Conservation (phyloP, 139 green algal species). For the Gonium pectorale region DNA sequence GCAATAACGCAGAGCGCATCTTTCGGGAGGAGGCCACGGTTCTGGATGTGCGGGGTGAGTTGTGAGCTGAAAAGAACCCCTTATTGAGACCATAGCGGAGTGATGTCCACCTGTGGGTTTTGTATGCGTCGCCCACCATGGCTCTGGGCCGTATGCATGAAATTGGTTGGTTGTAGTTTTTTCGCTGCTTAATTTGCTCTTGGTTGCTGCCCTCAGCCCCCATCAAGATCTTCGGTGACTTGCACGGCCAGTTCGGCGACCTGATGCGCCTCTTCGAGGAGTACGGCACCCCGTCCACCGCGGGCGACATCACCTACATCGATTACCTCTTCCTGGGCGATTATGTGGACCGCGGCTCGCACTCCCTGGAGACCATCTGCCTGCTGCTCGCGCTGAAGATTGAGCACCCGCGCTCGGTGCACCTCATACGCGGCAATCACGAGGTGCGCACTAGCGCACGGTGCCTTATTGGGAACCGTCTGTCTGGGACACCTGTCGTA, state of each 20-base stretch:
- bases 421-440: conserved; percentile 99
- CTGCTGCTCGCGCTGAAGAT: conserved; percentile 97
- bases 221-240: conserved; percentile 99
- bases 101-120: too few relatives aligned
- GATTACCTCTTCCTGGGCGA: conserved; percentile 97
- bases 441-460: conserved; percentile 68
- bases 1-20: conserved; percentile 89
- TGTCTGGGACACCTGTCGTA: too few relatives aligned
- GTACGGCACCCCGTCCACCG: conserved; percentile 96
- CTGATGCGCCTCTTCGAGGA: conserved; percentile 99
- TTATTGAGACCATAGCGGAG: too few relatives aligned
- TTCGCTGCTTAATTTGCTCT: too few relatives aligned
- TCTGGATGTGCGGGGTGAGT: conserved; percentile 81
- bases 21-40: conserved; percentile 91
- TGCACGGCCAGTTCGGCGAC: conserved; percentile 99
- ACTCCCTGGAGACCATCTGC: conserved; percentile 87
- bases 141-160: too few relatives aligned
- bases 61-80: too few relatives aligned
- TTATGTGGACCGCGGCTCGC: conserved; percentile 89
- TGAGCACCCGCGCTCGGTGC: conserved; percentile 91
- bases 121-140: too few relatives aligned
- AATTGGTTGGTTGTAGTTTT: too few relatives aligned
- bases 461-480: neutral
- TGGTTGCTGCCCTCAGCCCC: conserved; percentile 73
- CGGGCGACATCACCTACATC: conserved; percentile 99